A percentile compares a stretch with the other conserved stretches of the same genome.
Evolutionary conservation across 345 rosid genomes (phyloP).

Genomic region (Rhodomyrtus tomentosa): DNA sequence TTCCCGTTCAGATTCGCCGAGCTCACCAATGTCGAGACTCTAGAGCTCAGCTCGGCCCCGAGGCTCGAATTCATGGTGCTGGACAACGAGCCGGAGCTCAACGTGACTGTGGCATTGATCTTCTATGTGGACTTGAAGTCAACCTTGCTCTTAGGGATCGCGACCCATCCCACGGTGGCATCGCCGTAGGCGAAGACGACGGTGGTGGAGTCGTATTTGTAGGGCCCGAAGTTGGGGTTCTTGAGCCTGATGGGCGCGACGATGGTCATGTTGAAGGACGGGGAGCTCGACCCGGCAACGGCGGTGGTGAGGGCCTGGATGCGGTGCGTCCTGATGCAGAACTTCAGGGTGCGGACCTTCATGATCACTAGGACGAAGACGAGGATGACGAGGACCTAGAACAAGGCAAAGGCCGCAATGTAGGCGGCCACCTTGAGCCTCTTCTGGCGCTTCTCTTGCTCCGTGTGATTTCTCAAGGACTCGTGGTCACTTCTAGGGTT

Average conservation of each 20-base stretch:
- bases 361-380: conserved; percentile 7
- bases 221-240: conserved; percentile 11
- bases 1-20: conserved; percentile 5
- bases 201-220: conserved; percentile 7
- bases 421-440: not conserved
- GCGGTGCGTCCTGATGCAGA: not conserved
- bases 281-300: not conserved
- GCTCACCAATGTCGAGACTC: conserved; percentile 1
- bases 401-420: conserved; percentile 4
- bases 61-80: not conserved
- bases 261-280: not conserved
- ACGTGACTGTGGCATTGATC: not conserved
- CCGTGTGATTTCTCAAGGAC: not conserved
- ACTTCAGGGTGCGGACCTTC: not conserved
- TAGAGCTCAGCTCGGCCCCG: not conserved
- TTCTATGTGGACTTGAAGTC: conserved; percentile 11
- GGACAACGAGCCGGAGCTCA: not conserved
- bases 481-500: conserved; percentile 1
- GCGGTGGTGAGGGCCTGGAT: not conserved
- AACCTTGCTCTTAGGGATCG: conserved; percentile 4
- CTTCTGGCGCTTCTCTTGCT: conserved; percentile 3
- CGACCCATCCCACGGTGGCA: not conserved
- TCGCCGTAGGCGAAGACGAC: not conserved
- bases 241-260: conserved; percentile 1
- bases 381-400: conserved; percentile 6